Conservation (phyloP, 2,329 filamentous ascomycete species). For the Thelonectria discophora region DNA sequence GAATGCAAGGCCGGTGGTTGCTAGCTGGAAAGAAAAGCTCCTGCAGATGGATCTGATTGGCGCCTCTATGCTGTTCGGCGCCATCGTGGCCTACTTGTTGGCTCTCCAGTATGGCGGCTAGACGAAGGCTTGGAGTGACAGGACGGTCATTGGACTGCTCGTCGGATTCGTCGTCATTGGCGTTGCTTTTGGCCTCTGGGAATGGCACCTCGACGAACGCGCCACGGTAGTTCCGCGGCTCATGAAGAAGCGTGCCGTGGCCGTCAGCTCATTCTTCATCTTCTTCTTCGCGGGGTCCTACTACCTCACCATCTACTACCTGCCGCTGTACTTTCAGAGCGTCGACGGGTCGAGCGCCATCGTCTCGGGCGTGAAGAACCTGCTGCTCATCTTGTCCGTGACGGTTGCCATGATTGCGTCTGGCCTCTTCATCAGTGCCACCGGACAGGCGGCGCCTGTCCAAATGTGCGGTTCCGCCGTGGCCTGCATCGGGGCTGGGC, state of each 20-base stretch:
- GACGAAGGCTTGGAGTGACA: constrained; percentile 53
- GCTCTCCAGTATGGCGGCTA: constrained; percentile 59
- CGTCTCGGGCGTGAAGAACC: constrained; percentile 52
- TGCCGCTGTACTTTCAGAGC: constrained; percentile 58
- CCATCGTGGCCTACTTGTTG: constrained; percentile 54
- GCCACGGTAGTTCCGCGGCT: constrained; percentile 54
- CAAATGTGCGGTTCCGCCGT: constrained; percentile 56
- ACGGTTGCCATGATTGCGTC: constrained; percentile 52
- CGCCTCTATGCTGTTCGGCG: constrained; percentile 54
- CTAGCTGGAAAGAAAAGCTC: constrained; percentile 54
- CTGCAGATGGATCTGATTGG: constrained; percentile 59
- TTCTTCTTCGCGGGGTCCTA: constrained; percentile 55
- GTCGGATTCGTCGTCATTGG: constrained; percentile 50
- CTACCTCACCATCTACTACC: constrained; percentile 57
- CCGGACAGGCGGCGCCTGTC: constrained; percentile 54
- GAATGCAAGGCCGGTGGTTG: constrained; percentile 49
- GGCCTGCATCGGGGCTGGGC: constrained; percentile 53
- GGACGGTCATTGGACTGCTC: constrained; percentile 53
- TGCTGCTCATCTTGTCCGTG: constrained; percentile 56
- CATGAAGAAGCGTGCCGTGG: constrained; percentile 51
- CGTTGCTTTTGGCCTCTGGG: constrained; percentile 46
- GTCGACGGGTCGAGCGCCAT: constrained; percentile 53
- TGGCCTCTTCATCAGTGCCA: constrained; percentile 50
- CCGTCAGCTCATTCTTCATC: constrained; percentile 48
- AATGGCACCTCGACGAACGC: constrained; percentile 55